Evolutionary conservation across 2,329 filamentous ascomycete species (phyloP).

Genomic region (Exophiala sp.): DNA sequence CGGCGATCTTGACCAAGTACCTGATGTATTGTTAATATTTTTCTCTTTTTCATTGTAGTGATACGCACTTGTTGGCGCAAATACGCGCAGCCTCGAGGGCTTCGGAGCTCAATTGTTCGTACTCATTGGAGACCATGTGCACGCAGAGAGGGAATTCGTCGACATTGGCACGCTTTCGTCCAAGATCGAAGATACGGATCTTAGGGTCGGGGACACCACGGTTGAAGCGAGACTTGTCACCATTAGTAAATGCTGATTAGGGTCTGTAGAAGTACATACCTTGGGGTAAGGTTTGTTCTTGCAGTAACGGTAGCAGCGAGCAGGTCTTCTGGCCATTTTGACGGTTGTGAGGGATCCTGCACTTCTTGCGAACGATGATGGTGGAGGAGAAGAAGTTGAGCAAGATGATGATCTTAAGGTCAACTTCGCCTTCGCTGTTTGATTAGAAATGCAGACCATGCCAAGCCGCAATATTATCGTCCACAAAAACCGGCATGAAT

Average conservation of each 20-base stretch:
- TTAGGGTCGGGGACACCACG: slow-evolving; percentile 84
- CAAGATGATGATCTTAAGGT: slow-evolving; percentile 7
- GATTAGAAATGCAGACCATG: slow-evolving; percentile 1
- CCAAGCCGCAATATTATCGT: too few species aligned
- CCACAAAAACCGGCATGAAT: too few species aligned
- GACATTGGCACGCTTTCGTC: slow-evolving; percentile 96
- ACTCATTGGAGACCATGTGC: slow-evolving; percentile 99
- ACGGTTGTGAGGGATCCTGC: slow-evolving; percentile 51
- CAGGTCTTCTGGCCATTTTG: slow-evolving; percentile 99
- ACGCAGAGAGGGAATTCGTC: slow-evolving; percentile 99
- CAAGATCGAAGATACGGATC: slow-evolving; percentile 97
- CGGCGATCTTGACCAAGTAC: slow-evolving; percentile 66
- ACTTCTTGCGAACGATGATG: slow-evolving; percentile 48
- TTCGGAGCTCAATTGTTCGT: slow-evolving; percentile 99
- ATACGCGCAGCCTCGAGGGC: slow-evolving; percentile 99
- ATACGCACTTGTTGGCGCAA: slow-evolving; percentile 92
- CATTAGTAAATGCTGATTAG: slow-evolving; percentile 4
- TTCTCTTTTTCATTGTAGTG: slow-evolving; percentile 3
- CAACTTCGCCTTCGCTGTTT: neutral
- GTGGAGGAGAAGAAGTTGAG: slow-evolving; percentile 19
- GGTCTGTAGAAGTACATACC: too few species aligned
- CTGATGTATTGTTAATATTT: slow-evolving; percentile 33
- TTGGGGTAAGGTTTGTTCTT: slow-evolving; percentile 72
- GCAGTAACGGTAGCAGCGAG: slow-evolving; percentile 99
- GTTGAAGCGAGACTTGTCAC: slow-evolving; percentile 94